Evolutionary conservation across 2,329 filamentous ascomycete genomes (phyloP).

Genomic region (Nemania diffusa): DNA sequence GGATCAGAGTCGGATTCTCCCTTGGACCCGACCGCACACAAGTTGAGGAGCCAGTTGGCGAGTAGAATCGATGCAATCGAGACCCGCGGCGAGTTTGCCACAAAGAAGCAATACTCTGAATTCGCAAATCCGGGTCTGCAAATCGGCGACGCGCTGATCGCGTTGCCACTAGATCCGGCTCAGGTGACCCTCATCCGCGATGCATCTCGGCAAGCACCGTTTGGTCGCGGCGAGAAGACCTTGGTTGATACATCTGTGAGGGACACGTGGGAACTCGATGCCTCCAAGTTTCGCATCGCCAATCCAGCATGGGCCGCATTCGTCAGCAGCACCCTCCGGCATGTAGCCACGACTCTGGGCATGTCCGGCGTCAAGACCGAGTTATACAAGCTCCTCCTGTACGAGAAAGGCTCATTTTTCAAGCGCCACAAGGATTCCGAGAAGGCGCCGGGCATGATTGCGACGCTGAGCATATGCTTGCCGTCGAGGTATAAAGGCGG

Average conservation of each 20-base stretch:
- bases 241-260: constrained; percentile 53
- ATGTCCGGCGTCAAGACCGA: constrained; percentile 46
- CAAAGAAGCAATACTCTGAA: constrained; percentile 21
- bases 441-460: constrained; percentile 59
- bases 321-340: constrained; percentile 40
- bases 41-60: not conserved
- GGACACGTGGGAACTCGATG: constrained; percentile 54
- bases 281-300: constrained; percentile 49
- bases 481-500: constrained; percentile 59
- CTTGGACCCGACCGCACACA: too few species aligned
- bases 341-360: constrained; percentile 47
- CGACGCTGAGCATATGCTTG: constrained; percentile 57
- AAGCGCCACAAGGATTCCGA: constrained; percentile 58
- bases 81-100: constrained; percentile 35
- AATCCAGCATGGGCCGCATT: constrained; percentile 53
- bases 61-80: constrained; percentile 34
- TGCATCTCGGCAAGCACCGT: constrained; percentile 48
- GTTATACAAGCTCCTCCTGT: constrained; percentile 57
- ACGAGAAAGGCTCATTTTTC: constrained; percentile 59
- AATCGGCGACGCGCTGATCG: constrained; percentile 40
- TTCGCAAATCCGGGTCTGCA: constrained; percentile 45
- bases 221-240: constrained; percentile 52
- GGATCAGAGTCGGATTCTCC: not conserved
- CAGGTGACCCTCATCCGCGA: constrained; percentile 44
- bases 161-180: constrained; percentile 42